Conservation (phyloP, 257 asterid genomes). For the Nicotiana noctiflora region DNA sequence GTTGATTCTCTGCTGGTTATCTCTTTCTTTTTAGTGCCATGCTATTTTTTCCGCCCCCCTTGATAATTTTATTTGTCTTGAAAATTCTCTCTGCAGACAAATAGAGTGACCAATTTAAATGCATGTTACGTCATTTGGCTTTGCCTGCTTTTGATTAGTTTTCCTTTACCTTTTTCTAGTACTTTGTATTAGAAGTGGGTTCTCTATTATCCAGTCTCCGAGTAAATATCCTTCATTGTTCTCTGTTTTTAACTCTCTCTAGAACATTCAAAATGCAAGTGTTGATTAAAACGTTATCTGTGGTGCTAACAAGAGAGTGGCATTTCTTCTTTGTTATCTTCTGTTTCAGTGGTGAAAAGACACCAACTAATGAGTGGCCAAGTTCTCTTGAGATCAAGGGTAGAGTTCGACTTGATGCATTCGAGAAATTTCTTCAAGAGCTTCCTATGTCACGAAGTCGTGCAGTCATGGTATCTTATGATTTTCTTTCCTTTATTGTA, state of each 20-base stretch:
- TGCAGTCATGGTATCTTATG: constrained; percentile 98
- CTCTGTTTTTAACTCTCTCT: neutral
- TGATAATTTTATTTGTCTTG: neutral
- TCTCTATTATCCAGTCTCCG: neutral
- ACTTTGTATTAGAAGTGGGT: neutral
- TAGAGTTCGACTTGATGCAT: constrained; percentile 87
- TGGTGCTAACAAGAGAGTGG: neutral
- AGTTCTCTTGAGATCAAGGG: constrained; percentile 86
- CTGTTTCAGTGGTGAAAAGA: constrained; percentile 78
- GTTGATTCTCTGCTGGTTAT: neutral
- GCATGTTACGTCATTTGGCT: neutral
- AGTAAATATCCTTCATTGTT: neutral
- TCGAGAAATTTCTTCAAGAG: constrained; percentile 81
- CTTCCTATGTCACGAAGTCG: constrained; percentile 97
- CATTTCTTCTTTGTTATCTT: constrained; percentile 12
- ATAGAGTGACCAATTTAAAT: neutral
- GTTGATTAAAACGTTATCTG: neutral
- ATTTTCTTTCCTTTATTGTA: constrained; percentile 48
- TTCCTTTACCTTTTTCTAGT: neutral
- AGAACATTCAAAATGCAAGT: neutral
- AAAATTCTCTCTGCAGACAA: neutral
- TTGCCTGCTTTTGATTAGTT: neutral
- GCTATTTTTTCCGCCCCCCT: neutral
- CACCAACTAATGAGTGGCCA: constrained; percentile 76
- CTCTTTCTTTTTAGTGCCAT: neutral